Base-by-base conservation (phyloP, 306 rosid species). In the Castanea crenata region DNA sequence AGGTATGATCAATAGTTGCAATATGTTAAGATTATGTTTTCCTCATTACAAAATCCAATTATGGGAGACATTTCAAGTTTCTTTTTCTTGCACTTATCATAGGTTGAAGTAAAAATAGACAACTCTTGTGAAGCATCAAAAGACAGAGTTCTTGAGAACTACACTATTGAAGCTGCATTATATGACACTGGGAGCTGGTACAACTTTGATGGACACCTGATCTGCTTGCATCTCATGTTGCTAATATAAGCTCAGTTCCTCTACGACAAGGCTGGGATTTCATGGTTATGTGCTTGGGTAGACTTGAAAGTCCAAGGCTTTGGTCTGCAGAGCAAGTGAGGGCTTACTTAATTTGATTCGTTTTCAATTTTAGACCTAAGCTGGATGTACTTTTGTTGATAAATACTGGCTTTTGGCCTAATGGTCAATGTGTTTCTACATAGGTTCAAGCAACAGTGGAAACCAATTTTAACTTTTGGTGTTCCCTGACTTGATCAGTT, bases 251-350 rank as follows among this genome's bases (percentile, higher is more conserved):
- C 88, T 85, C 80, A 86, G 80, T 83, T 82, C 84, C 65, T 81
- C 90, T 7, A 76, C 62, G 12, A 34, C 85, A 5, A 76, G 69
- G 6, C 81, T 83, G 51, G 97, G 97, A 67, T 92, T 92, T 81
- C 92, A 78, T 76, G 97, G 92, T 77, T 94, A 86, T 80, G 77
- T 74, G 76, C 90, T 94, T 20, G 81, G 19, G 97, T 81, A 90
- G 85, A 89, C 74, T 94, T 51, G 88, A 84, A 56, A 80, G 75
- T 58, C 97, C 99, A 59, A 92, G 82, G 86, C 94, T 91, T 82
- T 92, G 99, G 99, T 94, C 99, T 73, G 97, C 99, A 29, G 97
- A 92, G 91, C 87, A 92, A 69, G 99, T 94, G 71, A 82, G 91
- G 73, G 20, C 63, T 81, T 35, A 18, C 70, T 83, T 52, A 38